phyloP scores from a whole-genome alignment of 345 rosid genomes.

The Turritis glabra region DNA sequence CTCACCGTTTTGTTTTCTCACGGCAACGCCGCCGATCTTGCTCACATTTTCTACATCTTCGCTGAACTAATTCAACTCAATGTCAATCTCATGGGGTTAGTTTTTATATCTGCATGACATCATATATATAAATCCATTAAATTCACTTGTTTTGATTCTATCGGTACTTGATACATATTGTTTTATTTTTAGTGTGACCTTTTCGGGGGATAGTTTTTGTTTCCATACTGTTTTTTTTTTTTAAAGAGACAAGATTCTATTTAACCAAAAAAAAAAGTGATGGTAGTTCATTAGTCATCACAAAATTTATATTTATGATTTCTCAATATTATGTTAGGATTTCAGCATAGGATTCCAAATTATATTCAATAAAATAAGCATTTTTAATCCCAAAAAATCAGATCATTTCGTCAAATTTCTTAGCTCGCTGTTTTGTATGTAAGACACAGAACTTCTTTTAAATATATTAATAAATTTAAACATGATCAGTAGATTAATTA shows the following conservation, averaged over 20 bases:
- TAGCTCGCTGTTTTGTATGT: not conserved
- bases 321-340: not conserved
- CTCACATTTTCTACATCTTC: slow-evolving; percentile 70
- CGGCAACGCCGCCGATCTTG: slow-evolving; percentile 93
- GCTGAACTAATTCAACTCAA: slow-evolving; percentile 72
- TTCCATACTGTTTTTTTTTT: not conserved
- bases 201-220: no score
- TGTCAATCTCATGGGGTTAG: slow-evolving; percentile 85
- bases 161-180: no score
- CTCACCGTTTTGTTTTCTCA: slow-evolving; percentile 82
- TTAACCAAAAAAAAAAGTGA: not conserved
- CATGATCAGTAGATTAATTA: not conserved
- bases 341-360: not conserved
- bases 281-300: not conserved
- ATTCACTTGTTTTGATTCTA: slow-evolving; percentile 1
- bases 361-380: not conserved
- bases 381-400: not conserved
- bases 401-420: not conserved
- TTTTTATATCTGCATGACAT: not conserved
- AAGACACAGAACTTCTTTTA: not conserved
- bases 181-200: no score
- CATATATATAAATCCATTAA: not conserved
- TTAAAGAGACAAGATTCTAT: not conserved
- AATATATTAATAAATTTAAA: not conserved
- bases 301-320: not conserved